Base-by-base conservation (phyloP, 2,329 filamentous ascomycete genomes). In the Alternaria sp. region DNA sequence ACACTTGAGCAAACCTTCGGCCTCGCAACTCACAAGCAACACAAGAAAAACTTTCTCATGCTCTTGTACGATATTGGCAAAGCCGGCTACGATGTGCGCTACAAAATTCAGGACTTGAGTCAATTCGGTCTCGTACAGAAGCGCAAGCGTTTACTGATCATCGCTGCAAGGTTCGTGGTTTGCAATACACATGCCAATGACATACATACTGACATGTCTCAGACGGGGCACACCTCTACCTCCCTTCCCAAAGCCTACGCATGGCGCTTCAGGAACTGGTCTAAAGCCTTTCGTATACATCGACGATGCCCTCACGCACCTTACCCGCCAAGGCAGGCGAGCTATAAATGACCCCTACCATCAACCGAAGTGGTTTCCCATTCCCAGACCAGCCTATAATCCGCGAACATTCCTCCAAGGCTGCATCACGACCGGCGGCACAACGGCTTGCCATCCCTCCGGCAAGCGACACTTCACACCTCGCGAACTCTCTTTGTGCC, bases 81-180 rank as follows among this genome's bases (percentile, higher is more conserved):
- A 0, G 60, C 57, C 1, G 73, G 74, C 0, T 79, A 78, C 30
- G 62, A 76, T 25, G 20, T 78, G 0, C 55, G 74, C 0, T 79
- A 72, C 18, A 68, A 65, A 10, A 57, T 75, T 0, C 45, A 60
- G 4, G 56, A 78, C 20, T 21, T 72, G 3, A 58, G 70, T 0
- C 51, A 65, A 6, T 71, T 65, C 18, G 75, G 75, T 2, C n/a
- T 79, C 0, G 63, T 67, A 0, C 76, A 79, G 45, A 56, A 59
- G 0, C 70, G 77, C 1, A 69, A 66, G n/a, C 69, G 77, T 0
- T 61, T 79, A 2, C 26, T 79, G 0, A 62, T 79, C 14, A 67
- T 78, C n/a, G 73, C 63, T 10, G 71, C 76, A 7, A 65, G 60
- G 72, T 75, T 69, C 57, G 61, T 30, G 43, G 3, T 21, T 23